A percentile compares a stretch with the other conserved stretches of the same genome.
These are phyloP conservation scores for Leptodontidium sp. DNA, from an alignment of 2,329 filamentous ascomycete genomes.

Conservation along the genomic window DNA sequence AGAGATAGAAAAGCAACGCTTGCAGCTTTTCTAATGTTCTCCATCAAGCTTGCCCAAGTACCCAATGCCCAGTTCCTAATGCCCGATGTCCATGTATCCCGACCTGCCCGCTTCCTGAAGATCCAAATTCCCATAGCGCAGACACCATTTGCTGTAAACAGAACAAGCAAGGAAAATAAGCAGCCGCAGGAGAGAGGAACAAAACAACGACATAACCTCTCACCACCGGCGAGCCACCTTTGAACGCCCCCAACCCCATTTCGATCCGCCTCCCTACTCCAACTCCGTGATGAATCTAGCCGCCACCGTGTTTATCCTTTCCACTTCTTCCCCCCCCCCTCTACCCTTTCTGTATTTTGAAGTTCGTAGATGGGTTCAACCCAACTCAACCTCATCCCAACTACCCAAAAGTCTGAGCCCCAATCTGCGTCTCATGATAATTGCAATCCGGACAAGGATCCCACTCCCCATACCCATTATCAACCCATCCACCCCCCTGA, in stretches of 20 bases:
- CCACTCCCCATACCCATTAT: slow-evolving; percentile 19
- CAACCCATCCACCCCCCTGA: slow-evolving; percentile 10
- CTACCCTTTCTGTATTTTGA: neutral
- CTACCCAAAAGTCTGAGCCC: neutral
- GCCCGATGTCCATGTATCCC: neutral
- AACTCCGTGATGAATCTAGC: slow-evolving; percentile 25
- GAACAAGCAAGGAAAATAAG: neutral
- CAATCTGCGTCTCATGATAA: neutral
- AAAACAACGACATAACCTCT: neutral
- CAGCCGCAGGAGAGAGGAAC: neutral
- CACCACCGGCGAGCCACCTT: neutral
- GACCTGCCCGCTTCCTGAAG: neutral
- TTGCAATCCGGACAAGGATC: slow-evolving; percentile 13
- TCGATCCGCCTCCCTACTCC: slow-evolving; percentile 33
- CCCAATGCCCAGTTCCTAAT: neutral
- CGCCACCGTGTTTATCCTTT: neutral
- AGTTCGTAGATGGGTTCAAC: neutral
- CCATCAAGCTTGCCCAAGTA: neutral
- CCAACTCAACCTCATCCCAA: neutral
- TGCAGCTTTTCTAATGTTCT: neutral
- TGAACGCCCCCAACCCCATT: neutral
- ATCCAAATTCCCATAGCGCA: slow-evolving; percentile 5
- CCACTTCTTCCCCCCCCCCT: neutral
- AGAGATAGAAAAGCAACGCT: neutral
- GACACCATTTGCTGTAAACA: neutral